Base-by-base conservation (phyloP, 225 moss, liverwort and hornwort species). In the Lunularia cruciata region DNA sequence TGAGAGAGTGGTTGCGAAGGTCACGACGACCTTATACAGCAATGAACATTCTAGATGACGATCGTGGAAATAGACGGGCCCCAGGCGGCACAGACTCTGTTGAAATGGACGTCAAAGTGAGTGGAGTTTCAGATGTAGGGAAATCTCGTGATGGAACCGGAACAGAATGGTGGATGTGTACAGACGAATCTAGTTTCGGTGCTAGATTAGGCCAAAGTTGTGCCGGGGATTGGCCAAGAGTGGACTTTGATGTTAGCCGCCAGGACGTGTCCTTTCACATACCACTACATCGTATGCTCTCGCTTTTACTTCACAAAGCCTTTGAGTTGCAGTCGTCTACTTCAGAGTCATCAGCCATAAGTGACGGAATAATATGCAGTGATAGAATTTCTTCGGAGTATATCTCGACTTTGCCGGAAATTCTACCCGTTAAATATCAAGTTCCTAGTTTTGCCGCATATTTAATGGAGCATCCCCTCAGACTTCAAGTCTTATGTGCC, bases 91-190 rank as follows among this genome's bases (percentile, higher is more conserved):
- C 73, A 52, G 87, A 84, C 55, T 71, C 80, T 59, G 73, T 72
- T 42, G 89, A 84, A 51, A 90, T 88, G 91, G 91, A 89, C 64
- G 83, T 91, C 51, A 87, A 91, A 71, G 67, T 53, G 14, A 33
- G 80, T 59, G 66, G 63, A 55, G 73, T 61, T 58, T 61, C 75
- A 65, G 86, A 91, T 67, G 76, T 68, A 66, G 78, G 65, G 42
- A 73, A 75, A 57, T 73, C 81, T 46, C 82, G 83, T 70, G 85
- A 85, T 59, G 71, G 14, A 51, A 47, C 79, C 47, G 83, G 83
- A 58, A 43, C 83, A 67, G 91, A 89, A 75, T 94, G 94, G 94
- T 94, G 93, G 93, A 90, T 90, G 88, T 90, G 87, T 79, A 76
- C 89, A 57, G 87, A 87, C 56, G 83, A 76, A 68, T 66, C 53